These are phyloP conservation scores for Neurospora sp. DNA, from an alignment of 495 filamentous ascomycete genomes.

Conservation along the genomic window DNA sequence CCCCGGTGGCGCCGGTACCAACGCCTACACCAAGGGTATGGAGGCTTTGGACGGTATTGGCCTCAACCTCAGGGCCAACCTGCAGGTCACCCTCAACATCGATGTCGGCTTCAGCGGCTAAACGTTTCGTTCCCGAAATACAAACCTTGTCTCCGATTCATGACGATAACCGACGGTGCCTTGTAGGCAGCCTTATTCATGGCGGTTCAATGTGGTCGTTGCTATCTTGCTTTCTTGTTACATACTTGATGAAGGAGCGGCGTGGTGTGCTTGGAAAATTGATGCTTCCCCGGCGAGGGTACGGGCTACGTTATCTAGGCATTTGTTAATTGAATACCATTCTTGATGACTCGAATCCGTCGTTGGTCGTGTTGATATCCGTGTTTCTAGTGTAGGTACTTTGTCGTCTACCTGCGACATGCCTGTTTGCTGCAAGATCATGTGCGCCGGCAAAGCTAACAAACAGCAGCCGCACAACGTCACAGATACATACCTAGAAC, in stretches of 20 bases:
- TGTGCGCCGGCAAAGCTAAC: background rate
- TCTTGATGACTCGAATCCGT: background rate
- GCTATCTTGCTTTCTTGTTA: background rate
- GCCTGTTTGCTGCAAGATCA: background rate
- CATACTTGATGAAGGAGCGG: background rate
- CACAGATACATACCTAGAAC: background rate
- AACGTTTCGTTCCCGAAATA: background rate
- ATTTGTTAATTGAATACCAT: background rate
- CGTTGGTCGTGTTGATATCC: background rate
- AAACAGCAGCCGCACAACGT: background rate
- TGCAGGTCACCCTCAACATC: slow-evolving; percentile 9
- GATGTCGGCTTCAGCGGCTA: slow-evolving; percentile 15
- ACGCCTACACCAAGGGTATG: slow-evolving; percentile 28
- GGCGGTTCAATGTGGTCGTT: background rate
- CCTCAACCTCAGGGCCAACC: slow-evolving; percentile 20
- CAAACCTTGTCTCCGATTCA: slow-evolving; percentile 1
- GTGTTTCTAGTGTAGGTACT: no score
- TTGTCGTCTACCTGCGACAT: background rate
- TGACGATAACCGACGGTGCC: slow-evolving; percentile 11
- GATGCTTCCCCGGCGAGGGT: background rate
- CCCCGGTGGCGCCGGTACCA: slow-evolving; percentile 20
- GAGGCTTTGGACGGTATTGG: slow-evolving; percentile 26
- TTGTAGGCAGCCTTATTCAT: background rate
- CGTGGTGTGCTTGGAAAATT: background rate
- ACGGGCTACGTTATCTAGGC: background rate